Evolutionary conservation across 208 protist genomes (phyloP).

Genomic region (Wallacemonas rigidus): DNA sequence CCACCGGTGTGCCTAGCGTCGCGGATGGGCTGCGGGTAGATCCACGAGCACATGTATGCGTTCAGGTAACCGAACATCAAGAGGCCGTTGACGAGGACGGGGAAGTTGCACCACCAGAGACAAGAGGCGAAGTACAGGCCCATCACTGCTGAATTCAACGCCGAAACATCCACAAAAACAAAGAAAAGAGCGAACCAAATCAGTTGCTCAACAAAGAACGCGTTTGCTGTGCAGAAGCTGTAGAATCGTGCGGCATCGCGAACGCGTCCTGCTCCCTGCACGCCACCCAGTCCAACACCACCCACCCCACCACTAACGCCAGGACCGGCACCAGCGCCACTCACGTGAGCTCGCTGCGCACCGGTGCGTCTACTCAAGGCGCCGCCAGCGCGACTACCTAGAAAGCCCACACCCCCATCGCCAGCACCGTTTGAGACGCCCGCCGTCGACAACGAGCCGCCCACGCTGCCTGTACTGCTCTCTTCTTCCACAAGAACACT

Average conservation of each 20-base stretch:
- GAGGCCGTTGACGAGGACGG: constrained; percentile 8
- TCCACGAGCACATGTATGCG: constrained; percentile 14
- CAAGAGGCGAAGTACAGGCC: constrained; percentile 16
- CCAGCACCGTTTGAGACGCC: not conserved
- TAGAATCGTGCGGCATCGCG: constrained; percentile 14
- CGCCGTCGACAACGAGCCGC: no score
- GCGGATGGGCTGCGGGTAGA: constrained; percentile 5
- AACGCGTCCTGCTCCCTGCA: not conserved
- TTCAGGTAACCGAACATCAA: constrained; percentile 10
- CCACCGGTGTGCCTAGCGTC: not conserved
- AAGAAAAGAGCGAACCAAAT: constrained; percentile 30
- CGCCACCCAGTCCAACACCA: not conserved
- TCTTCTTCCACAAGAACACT: constrained; percentile 17
- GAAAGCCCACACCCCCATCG: not conserved
- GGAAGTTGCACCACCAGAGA: constrained; percentile 17
- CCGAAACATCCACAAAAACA: constrained; percentile 17
- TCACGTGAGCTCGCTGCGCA: not conserved
- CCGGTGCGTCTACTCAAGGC: not conserved
- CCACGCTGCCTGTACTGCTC: no score
- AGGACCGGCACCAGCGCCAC: not conserved
- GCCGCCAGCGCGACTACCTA: not conserved
- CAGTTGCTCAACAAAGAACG: constrained; percentile 40
- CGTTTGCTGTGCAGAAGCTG: constrained; percentile 35
- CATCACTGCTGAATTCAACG: constrained; percentile 12
- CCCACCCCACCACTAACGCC: not conserved